phyloP scores from a whole-genome alignment of 1,139 yeast species.

The Zygoascus sp. region DNA sequence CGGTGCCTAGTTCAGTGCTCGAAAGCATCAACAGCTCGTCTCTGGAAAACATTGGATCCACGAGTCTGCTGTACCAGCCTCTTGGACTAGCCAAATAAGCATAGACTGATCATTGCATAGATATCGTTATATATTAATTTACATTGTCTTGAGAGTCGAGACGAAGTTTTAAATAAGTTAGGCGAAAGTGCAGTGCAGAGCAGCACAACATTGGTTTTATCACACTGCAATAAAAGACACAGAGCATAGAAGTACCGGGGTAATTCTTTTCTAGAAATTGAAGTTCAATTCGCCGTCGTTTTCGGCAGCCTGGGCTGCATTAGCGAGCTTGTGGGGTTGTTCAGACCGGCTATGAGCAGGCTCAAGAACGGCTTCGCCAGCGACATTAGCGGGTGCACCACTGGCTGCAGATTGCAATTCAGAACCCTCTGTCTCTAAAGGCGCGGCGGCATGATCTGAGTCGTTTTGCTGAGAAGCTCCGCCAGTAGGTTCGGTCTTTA shows the following conservation, averaged over 20 bases:
- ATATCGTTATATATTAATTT: not conserved
- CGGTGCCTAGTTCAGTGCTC: not conserved
- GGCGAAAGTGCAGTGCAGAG: no score
- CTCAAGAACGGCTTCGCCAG: not conserved
- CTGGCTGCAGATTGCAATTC: not conserved
- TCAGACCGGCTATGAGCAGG: not conserved
- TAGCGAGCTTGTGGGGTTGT: no score
- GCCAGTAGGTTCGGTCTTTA: constrained; percentile 20
- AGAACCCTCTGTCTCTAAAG: no score
- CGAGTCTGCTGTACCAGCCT: constrained; percentile 2
- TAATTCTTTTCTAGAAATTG: no score
- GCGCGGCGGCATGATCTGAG: no score
- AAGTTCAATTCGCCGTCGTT: not conserved
- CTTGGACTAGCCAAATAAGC: not conserved
- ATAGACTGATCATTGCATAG: not conserved
- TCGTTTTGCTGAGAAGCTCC: not conserved
- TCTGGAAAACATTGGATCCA: constrained; percentile 4
- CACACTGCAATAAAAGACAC: no score
- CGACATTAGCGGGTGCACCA: not conserved
- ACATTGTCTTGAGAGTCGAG: not conserved
- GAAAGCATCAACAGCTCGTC: constrained; percentile 1
- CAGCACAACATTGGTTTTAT: no score
- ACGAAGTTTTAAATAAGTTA: not conserved
- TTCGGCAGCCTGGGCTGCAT: not conserved
- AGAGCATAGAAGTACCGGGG: no score